These are phyloP conservation scores for Vaccinium myrtillus DNA, from an alignment of 148 eudicot species.

Conservation along the genomic window DNA sequence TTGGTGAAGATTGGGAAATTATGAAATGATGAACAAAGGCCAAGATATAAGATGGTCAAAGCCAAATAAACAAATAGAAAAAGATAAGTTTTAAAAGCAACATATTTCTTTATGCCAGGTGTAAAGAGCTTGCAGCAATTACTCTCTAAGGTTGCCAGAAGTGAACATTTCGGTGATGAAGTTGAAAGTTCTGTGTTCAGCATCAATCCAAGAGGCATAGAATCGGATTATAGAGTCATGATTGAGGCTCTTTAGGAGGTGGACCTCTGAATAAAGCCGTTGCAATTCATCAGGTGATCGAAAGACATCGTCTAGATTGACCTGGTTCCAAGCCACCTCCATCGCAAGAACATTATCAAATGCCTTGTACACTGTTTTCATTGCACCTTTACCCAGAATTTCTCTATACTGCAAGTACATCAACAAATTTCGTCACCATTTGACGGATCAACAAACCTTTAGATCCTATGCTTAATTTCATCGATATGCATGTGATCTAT, in stretches of 20 bases:
- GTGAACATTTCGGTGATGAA: slow-evolving; percentile 94
- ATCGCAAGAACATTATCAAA: slow-evolving; percentile 71
- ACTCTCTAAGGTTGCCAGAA: slow-evolving; percentile 94
- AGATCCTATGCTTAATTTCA: background rate
- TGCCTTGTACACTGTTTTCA: slow-evolving; percentile 79
- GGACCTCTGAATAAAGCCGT: slow-evolving; percentile 81
- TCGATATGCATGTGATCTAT: background rate
- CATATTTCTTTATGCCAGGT: background rate
- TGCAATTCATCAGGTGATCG: slow-evolving; percentile 59
- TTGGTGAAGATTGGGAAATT: background rate
- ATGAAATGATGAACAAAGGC: background rate
- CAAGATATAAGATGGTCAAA: background rate
- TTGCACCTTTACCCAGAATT: slow-evolving; percentile 81
- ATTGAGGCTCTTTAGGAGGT: slow-evolving; percentile 67
- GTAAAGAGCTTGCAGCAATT: slow-evolving; percentile 21
- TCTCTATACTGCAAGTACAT: slow-evolving; percentile 50
- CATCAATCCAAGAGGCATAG: slow-evolving; percentile 73
- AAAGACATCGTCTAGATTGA: slow-evolving; percentile 52
- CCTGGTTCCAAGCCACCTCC: slow-evolving; percentile 96
- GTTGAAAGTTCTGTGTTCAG: slow-evolving; percentile 63
- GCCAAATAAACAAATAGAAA: background rate
- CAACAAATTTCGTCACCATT: background rate
- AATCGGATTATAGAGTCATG: slow-evolving; percentile 68
- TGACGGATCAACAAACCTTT: background rate
- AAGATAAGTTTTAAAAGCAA: background rate